phyloP scores from a whole-genome alignment of 208 protist species.

The Acanthamoeba lenticulata region DNA sequence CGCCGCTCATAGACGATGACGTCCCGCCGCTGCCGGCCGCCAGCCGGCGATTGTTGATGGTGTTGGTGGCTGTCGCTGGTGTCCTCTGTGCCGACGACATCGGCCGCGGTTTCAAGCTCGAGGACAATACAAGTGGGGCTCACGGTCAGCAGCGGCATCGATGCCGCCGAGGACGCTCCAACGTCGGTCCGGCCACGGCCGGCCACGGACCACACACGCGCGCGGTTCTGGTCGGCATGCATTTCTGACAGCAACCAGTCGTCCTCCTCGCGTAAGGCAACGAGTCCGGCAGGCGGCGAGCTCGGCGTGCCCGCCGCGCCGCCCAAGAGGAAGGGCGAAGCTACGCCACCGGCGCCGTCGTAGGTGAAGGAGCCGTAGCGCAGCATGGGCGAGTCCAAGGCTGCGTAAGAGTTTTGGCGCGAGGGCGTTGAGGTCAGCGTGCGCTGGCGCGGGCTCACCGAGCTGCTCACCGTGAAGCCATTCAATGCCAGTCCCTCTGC shows the following conservation, averaged over 20 bases:
- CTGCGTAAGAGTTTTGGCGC: background rate
- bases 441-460: background rate
- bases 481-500: background rate
- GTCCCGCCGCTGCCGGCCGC: background rate
- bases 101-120: background rate
- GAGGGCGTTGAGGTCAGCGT: background rate
- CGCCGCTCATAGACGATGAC: background rate
- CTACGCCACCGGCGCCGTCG: background rate
- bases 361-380: background rate
- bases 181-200: background rate
- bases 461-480: background rate
- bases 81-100: background rate
- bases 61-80: background rate
- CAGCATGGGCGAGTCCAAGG: background rate
- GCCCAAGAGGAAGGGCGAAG: background rate
- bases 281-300: no score
- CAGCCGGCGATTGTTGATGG: background rate
- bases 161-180: background rate
- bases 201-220: background rate
- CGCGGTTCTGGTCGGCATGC: background rate
- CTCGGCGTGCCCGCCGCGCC: background rate
- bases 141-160: background rate
- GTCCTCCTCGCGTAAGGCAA: background rate
- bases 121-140: background rate
- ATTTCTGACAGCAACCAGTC: background rate